Base-by-base conservation (phyloP, 345 rosid genomes). In the Sisymbrium irio region DNA sequence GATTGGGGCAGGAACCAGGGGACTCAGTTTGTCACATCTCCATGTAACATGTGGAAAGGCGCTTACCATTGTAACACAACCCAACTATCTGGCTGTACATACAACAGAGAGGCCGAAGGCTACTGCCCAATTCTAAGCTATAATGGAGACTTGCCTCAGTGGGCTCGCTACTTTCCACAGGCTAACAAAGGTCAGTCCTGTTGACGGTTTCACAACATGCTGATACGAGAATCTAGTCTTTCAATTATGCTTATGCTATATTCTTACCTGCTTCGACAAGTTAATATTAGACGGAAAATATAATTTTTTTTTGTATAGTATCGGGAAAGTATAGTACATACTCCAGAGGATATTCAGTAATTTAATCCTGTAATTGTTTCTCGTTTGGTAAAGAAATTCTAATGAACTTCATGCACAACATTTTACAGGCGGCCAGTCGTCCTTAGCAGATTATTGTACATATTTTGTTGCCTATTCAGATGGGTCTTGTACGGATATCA, bases 1-100 rank as follows among this genome's bases (percentile, higher is more conserved):
- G 99, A 95, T 67, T 95, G 99, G 99, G 99, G 99, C 46, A 91
- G 80, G 55, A 90, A 89, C 77, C 97, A 95, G 81, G 99, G 99
- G 66, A 92, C 96, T 63, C 88, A 84, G 14, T 95, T 95, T 85
- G 91, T 92, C 36, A 95, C 97, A 59, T 85, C 83, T 42, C 92
- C 96, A 28, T 95, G 99, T 82, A 90, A 95, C 81, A 85, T 84
- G 73, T 95, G 99, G 99, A 89, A 90, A 82, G 99, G 94, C 32
- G 90, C 97, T 60, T 95, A 95, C 73, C 94, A 81, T 75, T 95
- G 99, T 87, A 95, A 95, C 81, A 86, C 94, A 35, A 83, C 97
- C 53, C 96, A 85, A 73, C 78, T 89, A 75, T 95, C 99, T 25
- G 99, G 99, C 19, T 95, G 99, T 81, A 95, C 99, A 74, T 92